Percentiles rank a stretch among this genome's conserved stretches.
phyloP scores from a whole-genome alignment of 805 yeast genomes.

The Candida ulmi region DNA sequence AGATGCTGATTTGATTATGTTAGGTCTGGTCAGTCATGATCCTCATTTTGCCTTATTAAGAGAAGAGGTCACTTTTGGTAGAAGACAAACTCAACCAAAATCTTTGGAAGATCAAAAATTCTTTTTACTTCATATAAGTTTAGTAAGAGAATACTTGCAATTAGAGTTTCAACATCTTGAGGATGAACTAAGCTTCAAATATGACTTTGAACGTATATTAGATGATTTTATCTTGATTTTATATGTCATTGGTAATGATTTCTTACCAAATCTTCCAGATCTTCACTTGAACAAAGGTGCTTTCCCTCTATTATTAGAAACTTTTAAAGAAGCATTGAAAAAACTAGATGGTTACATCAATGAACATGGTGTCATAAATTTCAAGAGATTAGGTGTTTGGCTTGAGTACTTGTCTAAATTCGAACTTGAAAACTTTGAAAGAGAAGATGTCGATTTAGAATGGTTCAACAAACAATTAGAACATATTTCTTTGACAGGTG shows the following conservation, averaged over 20 bases:
- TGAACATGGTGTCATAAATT: slow-evolving; percentile 75
- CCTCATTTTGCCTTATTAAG: slow-evolving; percentile 93
- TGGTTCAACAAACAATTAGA: slow-evolving; percentile 89
- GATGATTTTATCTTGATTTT: slow-evolving; percentile 91
- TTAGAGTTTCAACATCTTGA: slow-evolving; percentile 75
- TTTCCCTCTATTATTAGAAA: slow-evolving; percentile 82
- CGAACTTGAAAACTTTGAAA: slow-evolving; percentile 83
- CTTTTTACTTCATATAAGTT: slow-evolving; percentile 73
- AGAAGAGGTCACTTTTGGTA: slow-evolving; percentile 92
- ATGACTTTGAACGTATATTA: slow-evolving; percentile 79
- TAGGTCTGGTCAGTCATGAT: slow-evolving; percentile 87
- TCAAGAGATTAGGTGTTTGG: slow-evolving; percentile 69
- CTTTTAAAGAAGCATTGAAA: slow-evolving; percentile 77
- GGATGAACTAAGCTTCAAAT: slow-evolving; percentile 55
- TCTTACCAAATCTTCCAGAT: slow-evolving; percentile 94
- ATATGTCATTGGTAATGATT: slow-evolving; percentile 97
- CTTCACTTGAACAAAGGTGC: slow-evolving; percentile 93
- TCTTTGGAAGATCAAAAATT: slow-evolving; percentile 75
- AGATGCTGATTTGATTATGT: slow-evolving; percentile 93
- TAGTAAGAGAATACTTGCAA: slow-evolving; percentile 86
- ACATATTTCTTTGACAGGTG: slow-evolving; percentile 69
- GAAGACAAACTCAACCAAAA: slow-evolving; percentile 31
- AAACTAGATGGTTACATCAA: slow-evolving; percentile 79
- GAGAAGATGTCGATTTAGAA: slow-evolving; percentile 73
- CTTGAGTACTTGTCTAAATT: slow-evolving; percentile 68